Conservation (phyloP, 108 stramenopile species). For the Discostella pseudostelligera region DNA sequence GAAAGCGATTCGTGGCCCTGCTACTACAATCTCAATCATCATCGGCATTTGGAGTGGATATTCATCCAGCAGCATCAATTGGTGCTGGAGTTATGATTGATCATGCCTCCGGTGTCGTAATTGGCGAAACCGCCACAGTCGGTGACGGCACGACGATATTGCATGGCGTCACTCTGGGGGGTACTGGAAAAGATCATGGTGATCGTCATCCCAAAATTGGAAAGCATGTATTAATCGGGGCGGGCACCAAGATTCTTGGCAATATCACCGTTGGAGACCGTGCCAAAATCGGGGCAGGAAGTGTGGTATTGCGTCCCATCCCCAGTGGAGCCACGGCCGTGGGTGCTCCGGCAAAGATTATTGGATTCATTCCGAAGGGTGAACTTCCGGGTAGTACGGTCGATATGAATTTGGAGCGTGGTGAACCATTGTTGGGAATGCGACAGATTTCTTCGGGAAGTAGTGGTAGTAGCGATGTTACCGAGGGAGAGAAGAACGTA, state of each 20-base stretch:
- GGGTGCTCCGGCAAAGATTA: constrained; percentile 55
- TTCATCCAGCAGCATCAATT: constrained; percentile 65
- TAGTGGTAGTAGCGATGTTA: too few species aligned
- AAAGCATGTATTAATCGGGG: constrained; percentile 62
- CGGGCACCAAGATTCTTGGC: constrained; percentile 61
- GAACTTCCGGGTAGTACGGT: constrained; percentile 45
- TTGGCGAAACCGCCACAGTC: constrained; percentile 64
- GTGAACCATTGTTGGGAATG: constrained; percentile 33
- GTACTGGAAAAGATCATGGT: constrained; percentile 55
- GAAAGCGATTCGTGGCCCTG: constrained; percentile 50
- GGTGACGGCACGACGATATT: constrained; percentile 59
- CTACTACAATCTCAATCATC: constrained; percentile 57
- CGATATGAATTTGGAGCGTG: constrained; percentile 23
- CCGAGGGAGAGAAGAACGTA: too few species aligned
- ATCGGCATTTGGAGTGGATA: constrained; percentile 70
- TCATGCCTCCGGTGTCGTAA: constrained; percentile 62
- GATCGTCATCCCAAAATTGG: constrained; percentile 80
- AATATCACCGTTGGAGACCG: constrained; percentile 59
- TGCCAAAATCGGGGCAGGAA: constrained; percentile 52
- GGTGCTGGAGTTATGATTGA: constrained; percentile 60
- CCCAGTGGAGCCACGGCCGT: constrained; percentile 56
- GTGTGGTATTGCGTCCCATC: constrained; percentile 42
- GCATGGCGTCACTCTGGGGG: constrained; percentile 65
- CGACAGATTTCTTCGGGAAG: too few species aligned
- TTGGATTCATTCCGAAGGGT: constrained; percentile 47